Percentiles rank a stretch among this genome's conserved stretches.
Conservation (phyloP, 2,329 filamentous ascomycete genomes). For the Parafenestella ontariensis region DNA sequence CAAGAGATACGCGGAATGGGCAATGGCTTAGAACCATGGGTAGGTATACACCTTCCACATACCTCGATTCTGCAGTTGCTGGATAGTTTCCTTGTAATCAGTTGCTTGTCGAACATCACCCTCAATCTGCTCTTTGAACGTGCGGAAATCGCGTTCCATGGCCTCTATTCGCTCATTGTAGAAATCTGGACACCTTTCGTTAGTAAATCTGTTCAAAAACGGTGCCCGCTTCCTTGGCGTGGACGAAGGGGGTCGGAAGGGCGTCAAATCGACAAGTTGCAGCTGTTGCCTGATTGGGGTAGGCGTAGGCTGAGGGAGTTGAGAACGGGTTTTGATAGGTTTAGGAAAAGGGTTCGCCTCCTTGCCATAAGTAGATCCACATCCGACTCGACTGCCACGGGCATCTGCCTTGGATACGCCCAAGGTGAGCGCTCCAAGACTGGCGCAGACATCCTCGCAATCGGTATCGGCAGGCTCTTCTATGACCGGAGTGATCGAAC, state of each 20-base stretch:
- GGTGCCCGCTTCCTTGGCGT: slow-evolving; percentile 48
- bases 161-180: slow-evolving; percentile 79
- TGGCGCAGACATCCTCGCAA: slow-evolving; percentile 34
- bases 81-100: slow-evolving; percentile 75
- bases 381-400: slow-evolving; percentile 28
- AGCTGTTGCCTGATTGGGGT: slow-evolving; percentile 25
- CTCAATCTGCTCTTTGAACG: slow-evolving; percentile 75
- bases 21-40: not conserved
- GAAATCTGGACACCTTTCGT: slow-evolving; percentile 72
- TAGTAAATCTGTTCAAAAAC: slow-evolving; percentile 78
- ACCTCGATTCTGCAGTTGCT: slow-evolving; percentile 78
- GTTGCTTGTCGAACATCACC: slow-evolving; percentile 72
- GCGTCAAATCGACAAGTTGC: slow-evolving; percentile 13
- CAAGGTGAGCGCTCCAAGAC: slow-evolving; percentile 35
- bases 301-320: slow-evolving; percentile 34
- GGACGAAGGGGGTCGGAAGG: slow-evolving; percentile 21
- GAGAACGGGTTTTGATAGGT: slow-evolving; percentile 24
- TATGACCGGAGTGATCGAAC: slow-evolving; percentile 30
- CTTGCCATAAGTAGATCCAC: slow-evolving; percentile 39
- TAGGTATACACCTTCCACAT: slow-evolving; percentile 41
- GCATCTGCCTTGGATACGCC: slow-evolving; percentile 26
- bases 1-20: not conserved
- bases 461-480: slow-evolving; percentile 41
- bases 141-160: slow-evolving; percentile 75
- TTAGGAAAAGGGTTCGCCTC: slow-evolving; percentile 31